Base-by-base conservation (phyloP, 139 green algal genomes). In the Ulvella scutata region DNA sequence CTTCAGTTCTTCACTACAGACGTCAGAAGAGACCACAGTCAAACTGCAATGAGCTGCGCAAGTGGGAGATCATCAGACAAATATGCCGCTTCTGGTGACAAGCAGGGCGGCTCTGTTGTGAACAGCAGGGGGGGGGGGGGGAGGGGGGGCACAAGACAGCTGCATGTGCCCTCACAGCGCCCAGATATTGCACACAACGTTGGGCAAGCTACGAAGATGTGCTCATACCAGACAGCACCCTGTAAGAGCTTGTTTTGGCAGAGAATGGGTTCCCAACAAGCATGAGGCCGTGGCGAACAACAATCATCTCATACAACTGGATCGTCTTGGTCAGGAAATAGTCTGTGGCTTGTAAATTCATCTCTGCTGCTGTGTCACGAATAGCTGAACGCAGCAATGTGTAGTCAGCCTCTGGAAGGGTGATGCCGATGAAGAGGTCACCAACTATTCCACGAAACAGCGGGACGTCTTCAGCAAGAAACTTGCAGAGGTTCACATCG, bases 251-350 rank as follows among this genome's bases (percentile, higher is more conserved):
- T 3, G 87, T 91, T 84, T 93, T 93, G 75, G 82, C 80, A 44
- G 84, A 81, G 77, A 84, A 90, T 7, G 77, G 83, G 77, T 86
- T 82, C 17, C 88, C 88, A 36, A 93, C 88, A 39, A 93, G 73
- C 88, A 93, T 93, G 10, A 93, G 82, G 26, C 88, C 88, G 78
- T 93, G 88, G 7, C 88, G 81, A 62, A 93, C 88, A 36, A 85
- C 36, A 37, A 87, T 81, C 82, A 86, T 84, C 79, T 86, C 82
- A 51, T 86, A 86, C 29, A 84, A 73, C 79, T 85, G 62, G 43
- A 79, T 79, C 26, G 74, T 72, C 79, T 84, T 84, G 38, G 79
- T 62, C n/a, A 87, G 61, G 76, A 91, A 92, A 81, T 92, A 92
- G 26, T 84, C 76, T 2, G 82, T 88, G 20, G 81, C 75, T 77